Conservation (phyloP, 148 eudicot species). For the Gaultheria prostrata region DNA sequence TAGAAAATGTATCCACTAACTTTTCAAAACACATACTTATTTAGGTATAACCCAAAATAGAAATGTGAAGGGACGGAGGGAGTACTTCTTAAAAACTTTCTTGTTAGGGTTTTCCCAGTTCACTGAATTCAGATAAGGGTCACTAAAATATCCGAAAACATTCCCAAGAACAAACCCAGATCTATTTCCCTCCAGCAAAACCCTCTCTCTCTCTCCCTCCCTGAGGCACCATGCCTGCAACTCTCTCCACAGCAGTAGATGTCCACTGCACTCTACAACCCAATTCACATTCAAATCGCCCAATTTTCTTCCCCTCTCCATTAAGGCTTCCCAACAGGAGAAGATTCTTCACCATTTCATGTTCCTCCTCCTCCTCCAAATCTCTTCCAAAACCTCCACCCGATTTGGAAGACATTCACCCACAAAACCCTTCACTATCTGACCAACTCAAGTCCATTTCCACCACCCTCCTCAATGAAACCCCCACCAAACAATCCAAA, state of each 20-base stretch:
- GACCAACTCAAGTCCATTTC: slow-evolving; percentile 76
- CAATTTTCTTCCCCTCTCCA: slow-evolving; percentile 27
- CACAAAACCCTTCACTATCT: slow-evolving; percentile 63
- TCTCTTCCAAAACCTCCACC: slow-evolving; percentile 41
- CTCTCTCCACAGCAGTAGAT: slow-evolving; percentile 53
- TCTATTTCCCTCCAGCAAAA: not conserved
- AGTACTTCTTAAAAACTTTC: not conserved
- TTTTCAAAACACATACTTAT: too few species aligned
- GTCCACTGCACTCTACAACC: slow-evolving; percentile 36
- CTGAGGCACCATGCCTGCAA: slow-evolving; percentile 44
- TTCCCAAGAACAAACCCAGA: not conserved
- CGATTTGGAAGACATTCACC: slow-evolving; percentile 27
- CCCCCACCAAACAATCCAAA: slow-evolving; percentile 28
- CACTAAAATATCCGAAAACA: not conserved
- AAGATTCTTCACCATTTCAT: slow-evolving; percentile 30
- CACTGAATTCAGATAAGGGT: slow-evolving; percentile 14
- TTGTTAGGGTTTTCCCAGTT: not conserved
- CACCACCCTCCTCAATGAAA: slow-evolving; percentile 41
- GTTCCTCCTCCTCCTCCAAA: slow-evolving; percentile 42
- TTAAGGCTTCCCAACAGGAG: slow-evolving; percentile 28
- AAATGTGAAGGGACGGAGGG: too few species aligned
- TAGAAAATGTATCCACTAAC: too few species aligned
- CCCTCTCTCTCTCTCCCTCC: slow-evolving; percentile 18
- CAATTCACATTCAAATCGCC: slow-evolving; percentile 37
- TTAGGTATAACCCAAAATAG: too few species aligned